Evolutionary conservation across 208 protist genomes (phyloP), one percentile per base, ranked within the genome.

Genomic region (Acanthamoeba sp.): DNA sequence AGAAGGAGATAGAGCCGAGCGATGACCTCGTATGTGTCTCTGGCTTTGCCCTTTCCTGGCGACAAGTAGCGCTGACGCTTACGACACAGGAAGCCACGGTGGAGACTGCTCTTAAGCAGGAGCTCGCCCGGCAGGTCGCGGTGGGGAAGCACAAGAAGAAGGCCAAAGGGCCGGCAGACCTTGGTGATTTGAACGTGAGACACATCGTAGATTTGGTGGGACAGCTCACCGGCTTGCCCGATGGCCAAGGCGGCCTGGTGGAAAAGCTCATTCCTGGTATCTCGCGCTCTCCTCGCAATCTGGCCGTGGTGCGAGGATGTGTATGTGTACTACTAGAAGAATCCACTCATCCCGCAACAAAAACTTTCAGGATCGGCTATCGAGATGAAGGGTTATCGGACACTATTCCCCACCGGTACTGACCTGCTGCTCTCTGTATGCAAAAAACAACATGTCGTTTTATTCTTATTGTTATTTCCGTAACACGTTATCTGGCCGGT

Each of bases 401-500:
- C 78, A 29, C 78, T 34, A 27, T 87, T 87, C n/a, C 78, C 78
- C 18, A 87, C 78, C 18, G 78, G 78, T 87, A 87, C 24, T 10
- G 24, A 14, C 2, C 12, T 1, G 7, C 32, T 34, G 1, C 22
- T 69, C 18, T 10, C 12, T 24, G 12, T 24, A 10, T 71, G 62
- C 62, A 36, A 14, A n/a, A 34, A 10, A 9, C 59, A 69, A 9
- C n/a, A 69, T n/a, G n/a, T n/a, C n/a, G n/a, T n/a, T n/a, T n/a
- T n/a, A n/a, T n/a, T n/a, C n/a, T n/a, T n/a, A n/a, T n/a, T n/a
- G n/a, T n/a, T n/a, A n/a, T n/a, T n/a, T n/a, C n/a, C n/a, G n/a
- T n/a, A n/a, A n/a, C n/a, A n/a, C n/a, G n/a, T n/a, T n/a, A n/a
- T n/a, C n/a, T n/a, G n/a, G n/a, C n/a, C n/a, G 52, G 22, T 6